These are phyloP conservation scores for Rhodotorula graminis DNA, from an alignment of 768 basidiomycete genomes.

Conservation along the genomic window DNA sequence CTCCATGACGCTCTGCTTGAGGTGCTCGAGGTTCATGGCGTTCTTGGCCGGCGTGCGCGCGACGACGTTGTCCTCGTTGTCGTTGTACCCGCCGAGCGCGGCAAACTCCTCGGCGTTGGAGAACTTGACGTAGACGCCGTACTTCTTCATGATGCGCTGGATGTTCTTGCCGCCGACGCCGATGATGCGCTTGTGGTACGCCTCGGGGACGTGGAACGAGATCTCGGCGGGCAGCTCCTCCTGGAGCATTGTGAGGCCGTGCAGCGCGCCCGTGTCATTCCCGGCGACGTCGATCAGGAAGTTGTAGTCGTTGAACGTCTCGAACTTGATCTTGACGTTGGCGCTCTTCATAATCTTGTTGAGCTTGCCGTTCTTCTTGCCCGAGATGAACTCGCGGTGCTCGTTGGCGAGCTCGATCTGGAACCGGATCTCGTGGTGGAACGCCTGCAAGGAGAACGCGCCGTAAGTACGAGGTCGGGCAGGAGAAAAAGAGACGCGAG, in stretches of 20 bases:
- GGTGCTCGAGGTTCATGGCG: constrained; percentile 83
- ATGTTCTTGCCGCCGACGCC: constrained; percentile 97
- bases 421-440: constrained; percentile 96
- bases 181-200: constrained; percentile 97
- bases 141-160: constrained; percentile 99
- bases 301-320: constrained; percentile 75
- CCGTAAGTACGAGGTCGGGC: neutral
- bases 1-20: constrained; percentile 96
- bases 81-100: constrained; percentile 84
- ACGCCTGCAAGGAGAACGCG: constrained; percentile 54
- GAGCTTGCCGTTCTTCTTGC: constrained; percentile 99
- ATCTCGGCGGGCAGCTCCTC: constrained; percentile 98
- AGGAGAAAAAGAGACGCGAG: constrained; percentile 19
- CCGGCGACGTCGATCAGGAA: constrained; percentile 43
- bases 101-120: constrained; percentile 97
- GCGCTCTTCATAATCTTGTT: constrained; percentile 99
- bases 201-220: constrained; percentile 96
- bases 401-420: constrained; percentile 97
- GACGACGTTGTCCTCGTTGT: constrained; percentile 97
- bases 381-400: constrained; percentile 95
- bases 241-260: constrained; percentile 81
- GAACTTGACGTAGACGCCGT: constrained; percentile 99
- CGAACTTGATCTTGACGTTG: constrained; percentile 97
- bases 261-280: constrained; percentile 59
- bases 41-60: constrained; percentile 99